phyloP scores from a whole-genome alignment of 768 basidiomycete genomes.

The Mycena leptocephala region DNA sequence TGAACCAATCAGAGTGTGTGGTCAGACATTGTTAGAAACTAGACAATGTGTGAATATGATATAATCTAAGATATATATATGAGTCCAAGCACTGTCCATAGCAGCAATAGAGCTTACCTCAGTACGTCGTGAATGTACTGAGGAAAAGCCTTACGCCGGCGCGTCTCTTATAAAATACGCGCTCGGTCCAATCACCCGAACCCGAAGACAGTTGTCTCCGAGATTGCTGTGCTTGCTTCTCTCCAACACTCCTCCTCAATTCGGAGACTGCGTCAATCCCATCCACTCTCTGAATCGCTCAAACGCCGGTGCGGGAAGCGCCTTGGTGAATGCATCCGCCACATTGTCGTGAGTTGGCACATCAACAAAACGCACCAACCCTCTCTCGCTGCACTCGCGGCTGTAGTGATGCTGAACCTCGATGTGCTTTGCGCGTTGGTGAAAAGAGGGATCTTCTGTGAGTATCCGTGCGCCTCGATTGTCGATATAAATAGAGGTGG shows the following conservation, averaged over 20 bases:
- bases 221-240: neutral
- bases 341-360: conserved; percentile 46
- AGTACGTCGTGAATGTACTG: no score
- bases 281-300: no score
- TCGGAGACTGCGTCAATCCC: no score
- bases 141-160: no score
- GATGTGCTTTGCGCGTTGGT: conserved; percentile 22
- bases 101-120: no score
- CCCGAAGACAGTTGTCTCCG: neutral
- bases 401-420: conserved; percentile 23
- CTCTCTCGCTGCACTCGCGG: conserved; percentile 12
- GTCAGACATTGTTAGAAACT: no score
- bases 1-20: no score
- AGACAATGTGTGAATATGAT: neutral
- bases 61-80: neutral
- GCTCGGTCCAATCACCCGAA: neutral
- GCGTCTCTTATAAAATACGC: neutral
- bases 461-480: conserved; percentile 1
- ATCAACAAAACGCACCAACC: conserved; percentile 39
- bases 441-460: conserved; percentile 4
- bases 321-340: conserved; percentile 53
- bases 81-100: neutral
- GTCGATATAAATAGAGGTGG: conserved; percentile 4
- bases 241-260: no score
- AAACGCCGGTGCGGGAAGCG: no score